These are phyloP conservation scores for Dactylellina sp. DNA, from an alignment of 2,329 filamentous ascomycete species.

Conservation along the genomic window DNA sequence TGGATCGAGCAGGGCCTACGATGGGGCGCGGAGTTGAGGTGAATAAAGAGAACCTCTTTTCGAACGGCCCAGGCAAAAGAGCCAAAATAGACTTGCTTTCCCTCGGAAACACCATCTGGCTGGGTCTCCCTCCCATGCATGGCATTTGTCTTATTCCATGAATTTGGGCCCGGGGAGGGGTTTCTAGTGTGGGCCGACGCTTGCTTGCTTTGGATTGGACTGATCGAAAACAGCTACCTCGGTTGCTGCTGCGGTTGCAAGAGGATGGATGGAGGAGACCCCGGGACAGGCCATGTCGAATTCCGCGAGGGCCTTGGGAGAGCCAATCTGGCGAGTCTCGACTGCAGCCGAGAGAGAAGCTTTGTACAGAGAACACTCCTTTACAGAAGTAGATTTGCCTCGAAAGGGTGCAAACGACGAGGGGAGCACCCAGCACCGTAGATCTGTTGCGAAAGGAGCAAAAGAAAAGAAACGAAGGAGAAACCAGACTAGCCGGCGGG, in stretches of 20 bases:
- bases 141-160: conserved; percentile 55
- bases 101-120: conserved; percentile 57
- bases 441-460: conserved; percentile 13
- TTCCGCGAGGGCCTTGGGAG: no score
- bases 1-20: conserved; percentile 4
- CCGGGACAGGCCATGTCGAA: conserved; percentile 3
- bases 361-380: no score
- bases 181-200: conserved; percentile 9
- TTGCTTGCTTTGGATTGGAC: neutral
- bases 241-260: conserved; percentile 17
- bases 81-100: conserved; percentile 28
- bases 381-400: no score
- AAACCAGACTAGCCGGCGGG: neutral
- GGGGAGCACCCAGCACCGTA: conserved; percentile 3
- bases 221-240: conserved; percentile 12
- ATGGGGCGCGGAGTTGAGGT: conserved; percentile 51
- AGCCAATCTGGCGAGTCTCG: neutral
- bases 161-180: conserved; percentile 44
- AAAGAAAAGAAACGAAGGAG: neutral
- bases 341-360: neutral
- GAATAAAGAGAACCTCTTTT: conserved; percentile 27
- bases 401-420: conserved; percentile 11
- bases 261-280: conserved; percentile 7
- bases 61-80: conserved; percentile 25
- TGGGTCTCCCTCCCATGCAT: conserved; percentile 54